Conservation (phyloP, 2,329 filamentous ascomycete genomes). For the Calonectria pseudoreteaudii region DNA sequence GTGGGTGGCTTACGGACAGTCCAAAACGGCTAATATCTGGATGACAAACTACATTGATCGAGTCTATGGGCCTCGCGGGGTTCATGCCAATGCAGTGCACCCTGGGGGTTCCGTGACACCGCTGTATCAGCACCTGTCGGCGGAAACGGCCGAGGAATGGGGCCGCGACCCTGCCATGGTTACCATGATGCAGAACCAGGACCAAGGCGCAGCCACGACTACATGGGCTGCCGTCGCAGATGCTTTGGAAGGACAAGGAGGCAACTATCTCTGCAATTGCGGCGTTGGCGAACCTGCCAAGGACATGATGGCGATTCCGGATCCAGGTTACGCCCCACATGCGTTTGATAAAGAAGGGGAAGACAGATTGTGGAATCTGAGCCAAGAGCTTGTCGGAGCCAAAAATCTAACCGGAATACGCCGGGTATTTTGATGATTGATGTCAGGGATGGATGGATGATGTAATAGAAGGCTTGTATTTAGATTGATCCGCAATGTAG, state of each 20-base stretch:
- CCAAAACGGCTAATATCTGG: conserved; percentile 61
- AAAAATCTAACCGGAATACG: neutral
- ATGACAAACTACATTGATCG: conserved; percentile 61
- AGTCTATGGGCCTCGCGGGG: conserved; percentile 51
- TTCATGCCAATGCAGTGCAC: conserved; percentile 57
- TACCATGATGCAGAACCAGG: neutral
- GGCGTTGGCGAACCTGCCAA: conserved; percentile 40
- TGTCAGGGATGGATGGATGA: neutral
- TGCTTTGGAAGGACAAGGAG: conserved; percentile 59
- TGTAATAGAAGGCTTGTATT: neutral
- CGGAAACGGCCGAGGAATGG: conserved; percentile 11
- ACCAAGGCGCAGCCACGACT: conserved; percentile 62
- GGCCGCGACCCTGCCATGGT: conserved; percentile 7
- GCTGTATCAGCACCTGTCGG: conserved; percentile 1
- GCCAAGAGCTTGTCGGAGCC: conserved; percentile 28
- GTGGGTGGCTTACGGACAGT: conserved; percentile 53
- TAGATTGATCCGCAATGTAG: neutral
- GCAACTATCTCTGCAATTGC: conserved; percentile 58
- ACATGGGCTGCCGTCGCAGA: conserved; percentile 56
- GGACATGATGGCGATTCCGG: neutral
- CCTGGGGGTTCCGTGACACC: conserved; percentile 54
- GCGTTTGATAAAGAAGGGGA: conserved; percentile 54
- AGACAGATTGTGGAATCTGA: conserved; percentile 55
- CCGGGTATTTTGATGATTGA: neutral
- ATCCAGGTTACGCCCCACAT: conserved; percentile 34